Conservation (phyloP, 768 basidiomycete species). For the Pleurotus eryngii region DNA sequence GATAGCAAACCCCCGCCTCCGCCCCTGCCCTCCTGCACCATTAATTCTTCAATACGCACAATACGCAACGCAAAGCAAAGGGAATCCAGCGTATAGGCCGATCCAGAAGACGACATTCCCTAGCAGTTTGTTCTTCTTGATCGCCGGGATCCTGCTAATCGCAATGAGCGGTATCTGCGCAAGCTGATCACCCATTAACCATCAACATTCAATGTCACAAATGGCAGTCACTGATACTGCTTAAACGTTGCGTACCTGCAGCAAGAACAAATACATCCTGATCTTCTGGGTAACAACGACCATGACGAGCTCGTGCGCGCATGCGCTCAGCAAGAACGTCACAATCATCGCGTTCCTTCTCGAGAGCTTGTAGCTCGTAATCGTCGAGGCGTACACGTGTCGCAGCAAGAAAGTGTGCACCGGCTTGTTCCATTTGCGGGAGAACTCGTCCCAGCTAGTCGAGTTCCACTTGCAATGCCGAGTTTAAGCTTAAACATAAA, state of each 20-base stretch:
- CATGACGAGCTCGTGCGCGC: constrained; percentile 95
- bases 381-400: constrained; percentile 92
- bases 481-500: not conserved
- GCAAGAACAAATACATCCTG: constrained; percentile 80
- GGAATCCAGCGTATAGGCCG: constrained; percentile 89
- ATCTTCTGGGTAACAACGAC: constrained; percentile 91
- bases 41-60: constrained; percentile 32
- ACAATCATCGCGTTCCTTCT: constrained; percentile 82
- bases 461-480: constrained; percentile 77
- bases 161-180: constrained; percentile 91
- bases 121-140: constrained; percentile 79
- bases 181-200: constrained; percentile 43
- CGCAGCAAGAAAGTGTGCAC: constrained; percentile 91
- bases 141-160: constrained; percentile 67
- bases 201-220: constrained; percentile 3
- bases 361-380: constrained; percentile 72
- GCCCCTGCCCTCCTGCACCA: too few species aligned
- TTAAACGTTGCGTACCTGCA: constrained; percentile 46
- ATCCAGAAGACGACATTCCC: constrained; percentile 92
- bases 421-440: constrained; percentile 98
- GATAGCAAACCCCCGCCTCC: too few species aligned
- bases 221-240: not conserved
- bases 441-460: constrained; percentile 95
- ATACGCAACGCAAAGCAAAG: constrained; percentile 79
- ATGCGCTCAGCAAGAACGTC: constrained; percentile 89